Base-by-base conservation (phyloP, 768 basidiomycete genomes). In the Suillus subalutaceus region DNA sequence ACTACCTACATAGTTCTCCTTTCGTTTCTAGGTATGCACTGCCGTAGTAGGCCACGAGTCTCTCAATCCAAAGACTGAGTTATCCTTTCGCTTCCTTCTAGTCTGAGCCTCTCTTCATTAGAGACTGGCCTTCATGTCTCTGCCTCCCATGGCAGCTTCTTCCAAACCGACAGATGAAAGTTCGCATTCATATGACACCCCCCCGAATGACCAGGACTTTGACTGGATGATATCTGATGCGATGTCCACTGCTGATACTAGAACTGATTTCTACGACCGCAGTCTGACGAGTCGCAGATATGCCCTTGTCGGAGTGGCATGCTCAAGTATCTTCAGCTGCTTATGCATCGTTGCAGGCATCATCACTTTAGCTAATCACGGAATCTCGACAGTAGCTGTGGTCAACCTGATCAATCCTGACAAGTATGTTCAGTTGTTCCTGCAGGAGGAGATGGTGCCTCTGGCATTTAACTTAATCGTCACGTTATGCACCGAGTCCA, bases 401-500 rank as follows among this genome's bases (percentile, higher is more conserved):
- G 1, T 26, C 26, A 26, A 26, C 26, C 26, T 26, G 26, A 2
- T 26, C 26, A 26, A 26, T 1, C 26, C 26, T 26, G 26, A 26
- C 26, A 26, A 26, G 26, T 26, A 1, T 26, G 26, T 2, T 26
- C 26, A 26, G 26, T 26, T 26, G 26, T 9, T 1, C 41, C 41
- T 41, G 68, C 37, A 71, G 53, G 68, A 62, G 48, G 76, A 78
- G 53, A 52, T 69, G 1, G 35, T 78, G 38, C 37, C 18, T 48
- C 68, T 77, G 8, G 70, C 20, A 1, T 68, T 77, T 53, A 74
- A 72, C 26, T 55, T 74, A 12, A 66, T 78, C 61, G 70, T 77
- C 43, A 66, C 71, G 0, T 48, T 65, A 4, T 77, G 76, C 23
- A 77, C 74, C 18, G 76, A 77, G 44, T 69, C 77, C 3, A 77